These are phyloP conservation scores for Verticillium albo-atrum DNA, from an alignment of 2,329 filamentous ascomycete species.

Conservation along the genomic window DNA sequence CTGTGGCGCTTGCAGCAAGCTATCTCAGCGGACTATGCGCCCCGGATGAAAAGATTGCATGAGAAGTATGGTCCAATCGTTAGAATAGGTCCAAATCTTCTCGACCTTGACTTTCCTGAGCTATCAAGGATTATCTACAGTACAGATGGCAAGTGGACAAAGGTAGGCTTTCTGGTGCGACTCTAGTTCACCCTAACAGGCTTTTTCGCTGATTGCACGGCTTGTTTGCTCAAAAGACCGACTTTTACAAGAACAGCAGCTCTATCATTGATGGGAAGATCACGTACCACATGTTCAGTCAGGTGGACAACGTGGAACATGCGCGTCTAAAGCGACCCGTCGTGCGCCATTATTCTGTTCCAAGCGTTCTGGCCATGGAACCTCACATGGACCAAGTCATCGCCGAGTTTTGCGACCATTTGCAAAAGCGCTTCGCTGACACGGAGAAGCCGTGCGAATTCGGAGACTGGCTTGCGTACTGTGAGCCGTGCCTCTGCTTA, in stretches of 20 bases:
- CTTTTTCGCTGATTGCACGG: no score
- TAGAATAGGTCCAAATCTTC: slow-evolving; percentile 21
- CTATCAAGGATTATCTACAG: slow-evolving; percentile 22
- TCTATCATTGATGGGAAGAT: slow-evolving; percentile 27
- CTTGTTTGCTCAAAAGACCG: no score
- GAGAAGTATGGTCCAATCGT: slow-evolving; percentile 24
- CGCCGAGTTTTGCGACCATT: slow-evolving; percentile 19
- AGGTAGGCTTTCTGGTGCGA: no score
- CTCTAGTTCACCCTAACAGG: no score
- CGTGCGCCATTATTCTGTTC: slow-evolving; percentile 27
- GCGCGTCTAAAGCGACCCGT: slow-evolving; percentile 30
- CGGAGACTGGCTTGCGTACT: slow-evolving; percentile 8
- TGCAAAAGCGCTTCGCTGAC: slow-evolving; percentile 24
- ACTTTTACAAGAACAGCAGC: slow-evolving; percentile 30
- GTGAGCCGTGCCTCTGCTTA: background rate
- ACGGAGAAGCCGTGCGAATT: slow-evolving; percentile 10
- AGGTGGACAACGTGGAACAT: slow-evolving; percentile 25
- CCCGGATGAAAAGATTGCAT: slow-evolving; percentile 18
- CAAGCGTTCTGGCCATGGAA: slow-evolving; percentile 21
- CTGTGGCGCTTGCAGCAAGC: slow-evolving; percentile 20
- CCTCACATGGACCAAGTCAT: slow-evolving; percentile 25
- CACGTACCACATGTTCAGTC: slow-evolving; percentile 32
- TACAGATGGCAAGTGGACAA: slow-evolving; percentile 17
- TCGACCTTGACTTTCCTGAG: slow-evolving; percentile 20
- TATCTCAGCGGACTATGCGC: slow-evolving; percentile 13